phyloP scores from a whole-genome alignment of 140 eudicot genomes.

The Ambrosia hybrid region DNA sequence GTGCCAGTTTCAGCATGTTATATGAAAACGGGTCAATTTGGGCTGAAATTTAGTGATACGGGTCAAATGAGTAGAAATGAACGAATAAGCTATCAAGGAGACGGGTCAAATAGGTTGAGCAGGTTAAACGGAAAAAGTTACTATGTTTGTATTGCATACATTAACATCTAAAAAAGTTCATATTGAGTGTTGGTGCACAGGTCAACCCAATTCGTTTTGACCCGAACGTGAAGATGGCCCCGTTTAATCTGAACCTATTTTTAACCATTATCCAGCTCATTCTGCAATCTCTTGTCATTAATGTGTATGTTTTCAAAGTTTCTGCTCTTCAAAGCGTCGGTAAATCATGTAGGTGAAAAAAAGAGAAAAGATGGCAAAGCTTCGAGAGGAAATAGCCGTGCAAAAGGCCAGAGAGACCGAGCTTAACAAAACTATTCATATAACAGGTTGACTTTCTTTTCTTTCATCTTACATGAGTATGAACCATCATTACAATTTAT shows the following conservation, averaged over 20 bases:
- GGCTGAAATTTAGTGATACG: neutral
- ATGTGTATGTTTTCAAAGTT: neutral
- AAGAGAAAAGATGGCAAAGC: slow-evolving; percentile 88
- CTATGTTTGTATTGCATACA: neutral
- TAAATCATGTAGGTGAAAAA: slow-evolving; percentile 49
- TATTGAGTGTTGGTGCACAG: neutral
- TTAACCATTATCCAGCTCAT: neutral
- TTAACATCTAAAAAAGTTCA: neutral
- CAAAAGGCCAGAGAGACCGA: slow-evolving; percentile 92
- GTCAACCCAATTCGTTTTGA: neutral
- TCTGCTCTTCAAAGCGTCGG: neutral
- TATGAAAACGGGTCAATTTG: neutral
- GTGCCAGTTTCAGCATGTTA: neutral
- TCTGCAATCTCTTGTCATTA: neutral
- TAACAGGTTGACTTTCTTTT: slow-evolving; percentile 66
- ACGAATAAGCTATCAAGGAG: slow-evolving; percentile 2
- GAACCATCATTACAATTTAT: neutral
- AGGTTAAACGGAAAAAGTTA: neutral
- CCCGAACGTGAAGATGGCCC: slow-evolving; percentile 7
- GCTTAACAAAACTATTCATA: slow-evolving; percentile 92
- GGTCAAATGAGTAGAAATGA: neutral
- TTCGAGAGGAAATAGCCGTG: slow-evolving; percentile 92
- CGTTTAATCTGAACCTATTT: neutral
- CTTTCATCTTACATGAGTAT: slow-evolving; percentile 6
- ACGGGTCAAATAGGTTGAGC: neutral